A percentile compares a stretch with the other conserved stretches of the same genome.
Evolutionary conservation across 208 protist species (phyloP).

Genomic region (Trypanosoma platydactyli): DNA sequence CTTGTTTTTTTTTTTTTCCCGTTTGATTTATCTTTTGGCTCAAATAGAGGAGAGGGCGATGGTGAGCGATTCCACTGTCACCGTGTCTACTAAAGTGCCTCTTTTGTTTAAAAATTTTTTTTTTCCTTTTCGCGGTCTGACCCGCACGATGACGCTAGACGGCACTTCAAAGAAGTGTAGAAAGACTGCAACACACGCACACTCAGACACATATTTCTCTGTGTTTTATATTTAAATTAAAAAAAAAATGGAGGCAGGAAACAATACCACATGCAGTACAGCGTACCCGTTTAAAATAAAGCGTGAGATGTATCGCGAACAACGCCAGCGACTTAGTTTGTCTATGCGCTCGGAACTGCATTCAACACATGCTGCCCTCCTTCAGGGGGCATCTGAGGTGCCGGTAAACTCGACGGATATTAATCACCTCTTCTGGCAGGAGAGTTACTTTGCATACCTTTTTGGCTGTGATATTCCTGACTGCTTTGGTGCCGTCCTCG

Average conservation of each 20-base stretch:
- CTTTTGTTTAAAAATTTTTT: too few species aligned
- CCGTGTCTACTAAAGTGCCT: too few species aligned
- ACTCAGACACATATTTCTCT: not conserved
- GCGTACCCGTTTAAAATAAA: slow-evolving; percentile 75
- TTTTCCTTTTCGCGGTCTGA: too few species aligned
- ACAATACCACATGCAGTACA: slow-evolving; percentile 3
- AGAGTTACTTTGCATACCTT: slow-evolving; percentile 95
- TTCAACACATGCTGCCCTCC: slow-evolving; percentile 65
- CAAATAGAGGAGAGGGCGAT: too few species aligned
- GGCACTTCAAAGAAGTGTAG: too few species aligned
- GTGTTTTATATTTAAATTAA: not conserved
- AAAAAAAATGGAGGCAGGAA: not conserved
- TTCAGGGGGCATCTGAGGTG: slow-evolving; percentile 80
- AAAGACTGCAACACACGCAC: too few species aligned
- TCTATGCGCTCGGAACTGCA: slow-evolving; percentile 39
- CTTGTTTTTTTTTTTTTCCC: too few species aligned
- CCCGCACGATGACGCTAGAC: too few species aligned
- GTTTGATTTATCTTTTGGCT: too few species aligned
- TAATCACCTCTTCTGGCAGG: slow-evolving; percentile 91
- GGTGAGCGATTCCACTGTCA: too few species aligned
- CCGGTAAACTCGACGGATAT: slow-evolving; percentile 89
- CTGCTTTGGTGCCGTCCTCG: slow-evolving; percentile 70
- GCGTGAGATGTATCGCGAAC: slow-evolving; percentile 83
- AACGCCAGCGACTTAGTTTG: slow-evolving; percentile 69
- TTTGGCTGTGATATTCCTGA: slow-evolving; percentile 90